A percentile compares a stretch with the other conserved stretches of the same genome.
Evolutionary conservation across 805 yeast species (phyloP).

Genomic region (Grigorovia jiainica): DNA sequence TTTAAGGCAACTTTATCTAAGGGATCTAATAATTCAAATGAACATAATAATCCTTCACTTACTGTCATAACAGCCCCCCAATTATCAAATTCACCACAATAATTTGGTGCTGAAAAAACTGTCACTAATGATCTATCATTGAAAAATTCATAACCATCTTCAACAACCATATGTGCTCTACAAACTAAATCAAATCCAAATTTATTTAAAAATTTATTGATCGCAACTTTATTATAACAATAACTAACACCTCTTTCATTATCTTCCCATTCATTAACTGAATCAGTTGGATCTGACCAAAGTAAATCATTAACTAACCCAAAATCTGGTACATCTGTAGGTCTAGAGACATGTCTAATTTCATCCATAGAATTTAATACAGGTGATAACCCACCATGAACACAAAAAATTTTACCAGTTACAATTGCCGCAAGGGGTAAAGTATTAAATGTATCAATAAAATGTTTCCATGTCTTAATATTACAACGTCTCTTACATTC

Average conservation of each 20-base stretch:
- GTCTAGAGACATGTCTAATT: constrained; percentile 60
- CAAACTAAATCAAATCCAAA: constrained; percentile 68
- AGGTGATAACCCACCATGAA: constrained; percentile 78
- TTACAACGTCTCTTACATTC: constrained; percentile 92
- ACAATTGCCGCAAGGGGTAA: constrained; percentile 91
- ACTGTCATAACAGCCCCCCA: constrained; percentile 99
- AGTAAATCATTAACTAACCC: constrained; percentile 67
- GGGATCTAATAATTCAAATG: constrained; percentile 89
- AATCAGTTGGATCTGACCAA: constrained; percentile 73
- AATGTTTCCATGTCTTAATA: constrained; percentile 85
- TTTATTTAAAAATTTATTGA: constrained; percentile 50
- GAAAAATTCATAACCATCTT: constrained; percentile 78
- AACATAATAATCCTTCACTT: constrained; percentile 80
- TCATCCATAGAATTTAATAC: constrained; percentile 52
- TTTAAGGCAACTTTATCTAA: constrained; percentile 84
- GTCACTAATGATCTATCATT: constrained; percentile 64
- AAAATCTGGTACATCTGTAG: constrained; percentile 73
- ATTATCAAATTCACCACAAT: constrained; percentile 45
- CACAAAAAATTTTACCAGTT: constrained; percentile 85
- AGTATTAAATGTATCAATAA: constrained; percentile 89
- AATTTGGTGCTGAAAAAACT: constrained; percentile 72
- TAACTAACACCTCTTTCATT: constrained; percentile 77
- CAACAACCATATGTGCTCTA: constrained; percentile 83
- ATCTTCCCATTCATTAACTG: constrained; percentile 54
- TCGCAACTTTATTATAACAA: constrained; percentile 62